Evolutionary conservation across 2,329 filamentous ascomycete species (phyloP).

Genomic region (Aspergillus fumigatiaffinis): DNA sequence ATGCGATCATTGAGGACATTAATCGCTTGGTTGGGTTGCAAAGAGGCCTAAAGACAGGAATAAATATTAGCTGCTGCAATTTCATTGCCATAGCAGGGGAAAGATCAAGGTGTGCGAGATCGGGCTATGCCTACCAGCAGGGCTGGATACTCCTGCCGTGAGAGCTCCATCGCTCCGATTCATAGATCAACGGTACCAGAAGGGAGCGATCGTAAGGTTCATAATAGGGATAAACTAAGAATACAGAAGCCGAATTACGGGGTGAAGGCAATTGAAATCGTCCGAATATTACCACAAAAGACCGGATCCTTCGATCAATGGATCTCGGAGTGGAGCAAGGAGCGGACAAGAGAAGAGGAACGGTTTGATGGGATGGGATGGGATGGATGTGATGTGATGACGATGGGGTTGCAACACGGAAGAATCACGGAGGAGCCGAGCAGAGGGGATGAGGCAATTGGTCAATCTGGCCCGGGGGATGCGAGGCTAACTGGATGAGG

Average conservation of each 20-base stretch:
- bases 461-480: not conserved
- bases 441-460: not conserved
- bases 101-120: not conserved
- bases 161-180: conserved; percentile 61
- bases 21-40: conserved; percentile 79
- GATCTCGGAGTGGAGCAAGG: not conserved
- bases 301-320: conserved; percentile 13
- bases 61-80: not conserved
- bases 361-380: conserved; percentile 15
- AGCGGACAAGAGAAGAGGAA: conserved; percentile 1
- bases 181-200: conserved; percentile 21
- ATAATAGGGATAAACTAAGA: conserved; percentile 28
- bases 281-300: not conserved
- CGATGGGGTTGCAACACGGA: conserved; percentile 7
- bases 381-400: conserved; percentile 13
- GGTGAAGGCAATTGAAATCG: conserved; percentile 17
- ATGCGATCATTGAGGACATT: conserved; percentile 80
- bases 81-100: not conserved
- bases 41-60: conserved; percentile 57
- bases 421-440: conserved; percentile 5
- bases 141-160: conserved; percentile 85
- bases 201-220: conserved; percentile 22
- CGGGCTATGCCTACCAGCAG: conserved; percentile 69
- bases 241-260: conserved; percentile 15
- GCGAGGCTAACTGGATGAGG: not conserved